phyloP scores from a whole-genome alignment of 1,139 yeast species.

The Scheffersomyces illinoinensis region DNA sequence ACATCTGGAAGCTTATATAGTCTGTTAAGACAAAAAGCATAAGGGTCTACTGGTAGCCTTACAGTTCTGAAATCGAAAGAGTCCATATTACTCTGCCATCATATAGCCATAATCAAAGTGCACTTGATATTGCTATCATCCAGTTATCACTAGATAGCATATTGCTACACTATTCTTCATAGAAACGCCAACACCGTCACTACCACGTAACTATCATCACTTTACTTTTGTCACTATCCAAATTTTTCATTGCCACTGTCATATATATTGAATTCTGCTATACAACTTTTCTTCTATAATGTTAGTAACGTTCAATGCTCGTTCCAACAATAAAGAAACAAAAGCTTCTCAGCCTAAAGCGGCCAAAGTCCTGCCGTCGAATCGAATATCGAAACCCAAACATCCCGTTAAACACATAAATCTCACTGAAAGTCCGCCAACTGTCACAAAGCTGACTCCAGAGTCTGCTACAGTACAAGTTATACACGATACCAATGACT shows the following conservation, averaged over 20 bases:
- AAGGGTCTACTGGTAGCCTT: not conserved
- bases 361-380: not conserved
- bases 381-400: not conserved
- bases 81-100: not conserved
- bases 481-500: conserved; percentile 6
- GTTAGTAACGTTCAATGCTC: conserved; percentile 12
- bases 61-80: not conserved
- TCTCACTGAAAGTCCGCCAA: not conserved
- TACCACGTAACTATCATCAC: not conserved
- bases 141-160: not conserved
- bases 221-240: not conserved
- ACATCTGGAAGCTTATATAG: too few relatives aligned
- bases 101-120: not conserved
- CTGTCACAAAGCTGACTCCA: not conserved
- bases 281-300: conserved; percentile 3
- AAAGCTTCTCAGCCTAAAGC: not conserved
- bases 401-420: not conserved
- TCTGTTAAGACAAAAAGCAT: not conserved
- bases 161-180: not conserved
- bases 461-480: conserved; percentile 5
- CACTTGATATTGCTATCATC: too few relatives aligned
- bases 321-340: not conserved
- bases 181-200: not conserved
- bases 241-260: not conserved
- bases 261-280: not conserved